Evolutionary conservation across 257 asterid species (phyloP).

Genomic region (Nicotiana benthamiana): DNA sequence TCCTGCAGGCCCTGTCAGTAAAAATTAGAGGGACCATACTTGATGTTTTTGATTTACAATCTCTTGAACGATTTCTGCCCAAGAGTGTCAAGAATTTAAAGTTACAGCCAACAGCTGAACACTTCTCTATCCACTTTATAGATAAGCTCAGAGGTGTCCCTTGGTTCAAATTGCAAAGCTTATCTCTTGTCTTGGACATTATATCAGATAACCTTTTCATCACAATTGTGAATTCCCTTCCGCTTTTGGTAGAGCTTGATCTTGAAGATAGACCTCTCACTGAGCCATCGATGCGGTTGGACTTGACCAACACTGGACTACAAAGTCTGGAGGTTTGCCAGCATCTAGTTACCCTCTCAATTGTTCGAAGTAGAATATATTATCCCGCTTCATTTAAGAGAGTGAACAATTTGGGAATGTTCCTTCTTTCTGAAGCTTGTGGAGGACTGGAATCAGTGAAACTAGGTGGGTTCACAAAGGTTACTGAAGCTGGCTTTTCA

Average conservation of each 20-base stretch:
- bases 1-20: no score
- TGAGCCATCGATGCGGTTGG: constrained; percentile 34
- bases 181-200: constrained; percentile 54
- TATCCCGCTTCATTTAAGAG: constrained; percentile 41
- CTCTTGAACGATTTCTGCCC: no score
- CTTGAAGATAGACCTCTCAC: constrained; percentile 63
- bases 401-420: constrained; percentile 54
- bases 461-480: constrained; percentile 61
- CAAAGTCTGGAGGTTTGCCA: constrained; percentile 33
- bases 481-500: constrained; percentile 81
- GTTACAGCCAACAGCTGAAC: no score
- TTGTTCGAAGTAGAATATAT: constrained; percentile 41
- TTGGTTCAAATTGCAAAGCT: constrained; percentile 22
- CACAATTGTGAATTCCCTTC: constrained; percentile 45
- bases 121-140: no score
- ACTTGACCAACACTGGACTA: constrained; percentile 64
- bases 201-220: constrained; percentile 45
- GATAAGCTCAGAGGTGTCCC: constrained; percentile 14
- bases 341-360: constrained; percentile 46
- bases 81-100: no score
- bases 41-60: no score
- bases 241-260: constrained; percentile 56
- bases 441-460: constrained; percentile 44
- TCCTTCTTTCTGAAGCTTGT: constrained; percentile 63
- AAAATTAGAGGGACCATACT: no score